phyloP scores from a whole-genome alignment of 75 land plant species.

The Picea sitchensis region DNA sequence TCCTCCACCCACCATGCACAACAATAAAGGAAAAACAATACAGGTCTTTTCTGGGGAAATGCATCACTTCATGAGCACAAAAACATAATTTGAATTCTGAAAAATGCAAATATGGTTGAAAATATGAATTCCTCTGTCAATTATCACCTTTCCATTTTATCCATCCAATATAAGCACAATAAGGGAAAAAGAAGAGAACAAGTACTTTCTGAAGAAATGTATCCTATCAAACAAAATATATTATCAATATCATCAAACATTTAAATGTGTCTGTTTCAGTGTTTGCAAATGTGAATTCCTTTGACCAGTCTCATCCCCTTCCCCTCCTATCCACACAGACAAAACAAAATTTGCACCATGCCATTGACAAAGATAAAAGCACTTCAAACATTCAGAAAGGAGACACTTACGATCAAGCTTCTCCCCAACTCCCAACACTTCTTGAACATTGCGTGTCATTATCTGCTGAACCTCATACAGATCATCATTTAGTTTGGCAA shows the following conservation, averaged over 20 bases:
- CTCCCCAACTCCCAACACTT: constrained; percentile 47
- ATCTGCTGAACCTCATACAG: constrained; percentile 42
- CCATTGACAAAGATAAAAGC: not conserved
- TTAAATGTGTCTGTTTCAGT: too few species aligned
- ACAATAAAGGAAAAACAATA: not conserved
- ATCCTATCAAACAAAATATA: too few species aligned
- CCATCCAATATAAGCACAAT: too few species aligned
- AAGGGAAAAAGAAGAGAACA: too few species aligned
- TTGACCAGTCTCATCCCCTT: too few species aligned
- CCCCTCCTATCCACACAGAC: not conserved
- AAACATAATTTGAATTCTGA: too few species aligned
- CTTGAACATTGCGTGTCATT: constrained; percentile 45
- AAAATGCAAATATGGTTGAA: too few species aligned
- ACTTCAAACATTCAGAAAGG: not conserved
- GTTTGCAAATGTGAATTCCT: too few species aligned
- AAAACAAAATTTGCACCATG: not conserved
- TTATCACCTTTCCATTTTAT: too few species aligned
- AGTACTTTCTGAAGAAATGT: too few species aligned
- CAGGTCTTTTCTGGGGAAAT: not conserved
- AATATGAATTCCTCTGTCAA: too few species aligned
- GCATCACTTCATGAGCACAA: not conserved
- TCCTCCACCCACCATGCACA: not conserved
- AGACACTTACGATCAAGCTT: constrained; percentile 34
- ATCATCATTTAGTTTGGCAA: constrained; percentile 42
- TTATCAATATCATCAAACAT: too few species aligned